These are phyloP conservation scores for Pythium volutum DNA, from an alignment of 352 stramenopile genomes.

Conservation along the genomic window DNA sequence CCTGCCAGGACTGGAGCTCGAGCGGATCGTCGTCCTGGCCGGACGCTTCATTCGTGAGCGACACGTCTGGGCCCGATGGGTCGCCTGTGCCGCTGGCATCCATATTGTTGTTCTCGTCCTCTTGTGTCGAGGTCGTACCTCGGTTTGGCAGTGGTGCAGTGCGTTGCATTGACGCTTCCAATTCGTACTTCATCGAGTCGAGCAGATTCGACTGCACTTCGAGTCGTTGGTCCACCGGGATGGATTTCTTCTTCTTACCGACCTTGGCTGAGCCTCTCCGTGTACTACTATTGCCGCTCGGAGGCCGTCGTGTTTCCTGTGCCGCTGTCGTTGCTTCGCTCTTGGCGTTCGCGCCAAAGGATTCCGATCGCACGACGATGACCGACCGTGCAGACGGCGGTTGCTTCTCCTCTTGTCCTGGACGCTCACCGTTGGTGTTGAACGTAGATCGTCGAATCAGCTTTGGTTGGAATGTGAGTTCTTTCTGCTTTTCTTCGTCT, in stretches of 20 bases:
- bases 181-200: slow-evolving; percentile 64
- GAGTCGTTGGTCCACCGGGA: slow-evolving; percentile 39
- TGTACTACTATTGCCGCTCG: slow-evolving; percentile 29
- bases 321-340: slow-evolving; percentile 6
- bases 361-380: slow-evolving; percentile 16
- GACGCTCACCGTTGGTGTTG: slow-evolving; percentile 34
- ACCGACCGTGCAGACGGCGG: slow-evolving; percentile 10
- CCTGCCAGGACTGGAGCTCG: slow-evolving; percentile 48
- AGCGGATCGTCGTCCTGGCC: slow-evolving; percentile 8
- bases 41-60: slow-evolving; percentile 5
- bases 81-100: background rate
- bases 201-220: slow-evolving; percentile 63
- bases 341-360: slow-evolving; percentile 6
- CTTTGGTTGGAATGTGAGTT: slow-evolving; percentile 84
- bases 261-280: slow-evolving; percentile 34
- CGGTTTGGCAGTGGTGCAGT: background rate
- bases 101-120: slow-evolving; percentile 9
- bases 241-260: slow-evolving; percentile 36
- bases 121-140: background rate
- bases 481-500: slow-evolving; percentile 65
- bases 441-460: slow-evolving; percentile 67
- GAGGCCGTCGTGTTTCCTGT: slow-evolving; percentile 21
- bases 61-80: slow-evolving; percentile 5
- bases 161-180: slow-evolving; percentile 46
- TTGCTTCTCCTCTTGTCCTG: slow-evolving; percentile 19